A percentile compares a stretch with the other conserved stretches of the same genome.
Evolutionary conservation across 148 eudicot species (phyloP).

Genomic region (Cornus controversa): DNA sequence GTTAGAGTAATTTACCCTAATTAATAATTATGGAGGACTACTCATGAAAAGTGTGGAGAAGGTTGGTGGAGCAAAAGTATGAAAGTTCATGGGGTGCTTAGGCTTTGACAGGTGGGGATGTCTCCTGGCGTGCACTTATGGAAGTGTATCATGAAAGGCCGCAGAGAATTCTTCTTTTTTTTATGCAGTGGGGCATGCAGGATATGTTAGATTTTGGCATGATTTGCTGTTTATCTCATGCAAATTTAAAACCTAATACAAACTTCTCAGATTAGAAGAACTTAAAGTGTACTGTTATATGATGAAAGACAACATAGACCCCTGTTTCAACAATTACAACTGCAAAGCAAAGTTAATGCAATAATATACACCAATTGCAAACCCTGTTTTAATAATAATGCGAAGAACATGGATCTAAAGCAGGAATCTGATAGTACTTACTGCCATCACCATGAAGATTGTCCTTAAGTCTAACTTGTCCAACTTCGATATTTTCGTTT

Average conservation of each 20-base stretch:
- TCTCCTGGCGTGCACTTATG: too few species aligned
- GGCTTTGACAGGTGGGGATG: too few species aligned
- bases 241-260: not conserved
- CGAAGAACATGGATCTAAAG: not conserved
- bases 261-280: not conserved
- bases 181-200: too few species aligned
- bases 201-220: too few species aligned
- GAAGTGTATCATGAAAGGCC: too few species aligned
- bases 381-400: not conserved
- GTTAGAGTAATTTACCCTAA: too few species aligned
- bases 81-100: too few species aligned
- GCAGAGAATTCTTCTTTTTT: too few species aligned
- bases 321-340: not conserved
- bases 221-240: not conserved
- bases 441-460: constrained; percentile 31
- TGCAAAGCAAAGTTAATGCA: not conserved
- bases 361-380: not conserved
- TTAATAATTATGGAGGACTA: too few species aligned
- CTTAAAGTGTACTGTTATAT: too few species aligned
- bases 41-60: too few species aligned
- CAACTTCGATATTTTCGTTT: constrained; percentile 42
- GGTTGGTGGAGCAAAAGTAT: too few species aligned
- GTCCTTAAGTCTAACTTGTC: constrained; percentile 30
- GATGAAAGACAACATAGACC: not conserved
- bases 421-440: constrained; percentile 7